Evolutionary conservation across 78 protist species (phyloP), one percentile per base, ranked within the genome.

Genomic region (Dictyostelium capitatum): DNA sequence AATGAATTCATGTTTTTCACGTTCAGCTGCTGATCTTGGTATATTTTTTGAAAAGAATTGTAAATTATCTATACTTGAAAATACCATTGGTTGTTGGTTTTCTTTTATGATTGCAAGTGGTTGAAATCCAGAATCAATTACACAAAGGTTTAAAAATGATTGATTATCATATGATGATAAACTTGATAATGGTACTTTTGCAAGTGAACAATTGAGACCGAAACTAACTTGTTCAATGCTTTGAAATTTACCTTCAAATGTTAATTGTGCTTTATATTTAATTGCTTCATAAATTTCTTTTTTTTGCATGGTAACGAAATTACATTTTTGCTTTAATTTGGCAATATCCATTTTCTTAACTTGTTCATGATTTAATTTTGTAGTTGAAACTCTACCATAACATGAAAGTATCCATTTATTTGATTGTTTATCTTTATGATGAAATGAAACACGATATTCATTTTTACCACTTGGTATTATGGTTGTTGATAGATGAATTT

Each of bases 131-230:
- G 32, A 23, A 59, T 59, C 69, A 12, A 59, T 59, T 19, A 30
- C n/a, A 23, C 69, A 59, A 9, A 23, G 15, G n/a, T 59, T 59
- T 23, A 59, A 59, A 59, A 59, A 59, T 47, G 56, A n/a, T 84
- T 67, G 46, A 75, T 48, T 56, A 84, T 43, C 15, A 65, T 46
- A 47, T 56, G 46, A 11, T 20, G 59, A 62, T 75, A 81, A 48
- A 48, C 75, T 23, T 59, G 72, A 25, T 9, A 83, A 20, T 46
- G 80, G 47, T 46, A 46, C 19, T 23, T 73, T 73, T n/a, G 59
- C 17, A 17, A 73, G 20, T 20, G 54, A 73, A 17, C 78, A 41
- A 70, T 28, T 20, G 37, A 32, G 17, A 41, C 78, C 78, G 37
- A 28, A 19, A 30, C 37, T 28, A 20, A 23, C 25, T 23, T 41